phyloP scores from a whole-genome alignment of 2,329 filamentous ascomycete species.

The Colletotrichum acutatum region DNA sequence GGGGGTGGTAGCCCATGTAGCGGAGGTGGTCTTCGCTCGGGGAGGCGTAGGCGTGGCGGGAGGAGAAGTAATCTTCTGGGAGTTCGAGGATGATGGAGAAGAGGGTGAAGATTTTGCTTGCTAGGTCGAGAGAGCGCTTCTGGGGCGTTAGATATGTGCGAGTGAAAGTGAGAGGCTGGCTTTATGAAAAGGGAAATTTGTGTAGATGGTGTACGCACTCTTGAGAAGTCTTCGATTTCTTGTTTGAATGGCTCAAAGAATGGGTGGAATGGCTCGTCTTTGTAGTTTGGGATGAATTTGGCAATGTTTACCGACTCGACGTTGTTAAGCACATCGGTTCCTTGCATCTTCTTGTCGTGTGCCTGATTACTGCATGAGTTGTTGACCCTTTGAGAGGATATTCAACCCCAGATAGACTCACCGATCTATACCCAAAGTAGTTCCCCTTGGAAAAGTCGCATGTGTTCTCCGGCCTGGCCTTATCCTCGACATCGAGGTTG shows the following conservation, averaged over 20 bases:
- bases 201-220: constrained; percentile 46
- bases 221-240: constrained; percentile 63
- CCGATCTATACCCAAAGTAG: constrained; percentile 59
- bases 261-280: constrained; percentile 47
- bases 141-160: constrained; percentile 34
- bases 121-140: constrained; percentile 44
- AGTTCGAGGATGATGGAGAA: constrained; percentile 63
- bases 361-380: constrained; percentile 25
- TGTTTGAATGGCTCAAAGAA: constrained; percentile 51
- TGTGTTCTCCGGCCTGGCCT: constrained; percentile 58
- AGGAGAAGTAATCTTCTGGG: constrained; percentile 62
- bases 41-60: constrained; percentile 61
- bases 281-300: constrained; percentile 57
- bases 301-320: constrained; percentile 65
- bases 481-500: constrained; percentile 57
- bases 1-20: constrained; percentile 64
- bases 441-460: constrained; percentile 55
- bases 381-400: background rate
- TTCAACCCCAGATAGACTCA: background rate
- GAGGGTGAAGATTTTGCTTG: constrained; percentile 41
- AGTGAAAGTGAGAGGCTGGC: constrained; percentile 46
- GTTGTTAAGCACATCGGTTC: constrained; percentile 53
- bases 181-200: constrained; percentile 51
- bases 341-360: constrained; percentile 46
- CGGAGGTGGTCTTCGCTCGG: constrained; percentile 65